Evolutionary conservation across 2,329 filamentous ascomycete species (phyloP).

Genomic region (Colletotrichum somersetense): DNA sequence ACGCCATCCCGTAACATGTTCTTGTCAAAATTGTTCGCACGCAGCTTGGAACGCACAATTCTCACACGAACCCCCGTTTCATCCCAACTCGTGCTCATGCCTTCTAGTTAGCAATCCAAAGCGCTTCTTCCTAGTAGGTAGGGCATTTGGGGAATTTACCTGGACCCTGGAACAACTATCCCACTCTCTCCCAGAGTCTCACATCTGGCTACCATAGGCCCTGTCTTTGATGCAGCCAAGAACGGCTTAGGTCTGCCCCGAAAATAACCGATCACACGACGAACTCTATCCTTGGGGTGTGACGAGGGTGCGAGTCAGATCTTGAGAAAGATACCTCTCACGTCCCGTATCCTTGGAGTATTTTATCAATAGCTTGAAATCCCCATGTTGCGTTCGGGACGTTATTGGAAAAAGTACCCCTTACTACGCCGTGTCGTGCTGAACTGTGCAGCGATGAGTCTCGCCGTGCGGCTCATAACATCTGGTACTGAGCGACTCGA

Average conservation of each 20-base stretch:
- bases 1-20: not conserved
- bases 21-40: not conserved
- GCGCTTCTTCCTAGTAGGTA: not conserved
- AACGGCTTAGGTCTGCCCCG: slow-evolving; percentile 21
- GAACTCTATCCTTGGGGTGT: slow-evolving; percentile 28
- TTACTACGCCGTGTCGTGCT: not conserved
- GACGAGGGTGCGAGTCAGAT: slow-evolving; percentile 30
- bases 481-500: slow-evolving; percentile 23
- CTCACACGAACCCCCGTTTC: not conserved
- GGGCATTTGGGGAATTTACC: not conserved
- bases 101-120: not conserved
- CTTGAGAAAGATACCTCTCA: not conserved
- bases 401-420: not conserved
- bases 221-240: slow-evolving; percentile 3
- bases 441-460: slow-evolving; percentile 28
- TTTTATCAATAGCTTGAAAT: slow-evolving; percentile 22
- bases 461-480: slow-evolving; percentile 11
- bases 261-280: slow-evolving; percentile 21
- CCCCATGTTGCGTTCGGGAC: not conserved
- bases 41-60: not conserved
- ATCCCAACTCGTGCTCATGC: not conserved
- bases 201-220: not conserved
- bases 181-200: not conserved
- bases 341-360: not conserved
- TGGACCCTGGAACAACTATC: not conserved